These are phyloP conservation scores for Dujonia santamariae DNA, from an alignment of 1,139 yeast species.

Conservation along the genomic window DNA sequence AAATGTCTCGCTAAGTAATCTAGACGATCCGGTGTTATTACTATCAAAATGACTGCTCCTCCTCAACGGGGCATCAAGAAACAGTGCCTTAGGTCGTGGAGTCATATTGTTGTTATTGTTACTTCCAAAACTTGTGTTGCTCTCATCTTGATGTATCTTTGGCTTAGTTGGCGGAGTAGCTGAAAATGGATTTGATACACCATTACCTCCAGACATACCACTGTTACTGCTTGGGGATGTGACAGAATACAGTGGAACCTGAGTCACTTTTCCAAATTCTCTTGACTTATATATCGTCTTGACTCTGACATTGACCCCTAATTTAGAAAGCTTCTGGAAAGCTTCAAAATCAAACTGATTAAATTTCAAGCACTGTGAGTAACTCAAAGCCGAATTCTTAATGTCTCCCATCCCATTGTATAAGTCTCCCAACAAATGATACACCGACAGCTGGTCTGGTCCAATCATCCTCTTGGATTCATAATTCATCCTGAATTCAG, in stretches of 20 bases:
- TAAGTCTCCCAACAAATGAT: constrained; percentile 69
- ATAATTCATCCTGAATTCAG: constrained; percentile 30
- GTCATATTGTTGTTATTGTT: no score
- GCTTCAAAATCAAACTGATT: constrained; percentile 91
- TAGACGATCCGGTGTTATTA: constrained; percentile 1
- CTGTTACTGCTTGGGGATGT: constrained; percentile 1
- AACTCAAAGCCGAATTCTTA: constrained; percentile 63
- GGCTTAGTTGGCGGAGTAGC: constrained; percentile 7
- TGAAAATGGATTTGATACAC: constrained; percentile 6
- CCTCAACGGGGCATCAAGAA: constrained; percentile 4
- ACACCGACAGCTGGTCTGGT: constrained; percentile 68
- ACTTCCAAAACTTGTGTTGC: no score
- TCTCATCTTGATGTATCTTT: constrained; percentile 4
- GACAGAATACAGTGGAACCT: no score
- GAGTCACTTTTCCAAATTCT: no score
- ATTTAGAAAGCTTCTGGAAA: constrained; percentile 66
- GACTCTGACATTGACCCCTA: constrained; percentile 67
- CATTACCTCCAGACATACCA: neutral
- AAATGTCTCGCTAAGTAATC: constrained; percentile 14
- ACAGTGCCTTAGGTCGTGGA: constrained; percentile 1
- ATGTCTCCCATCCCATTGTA: constrained; percentile 57
- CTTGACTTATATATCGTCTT: constrained; percentile 57
- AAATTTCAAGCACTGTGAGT: constrained; percentile 62
- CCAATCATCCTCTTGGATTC: constrained; percentile 30
- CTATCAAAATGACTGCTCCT: constrained; percentile 5